Percentiles rank a stretch among this genome's conserved stretches.
These are phyloP conservation scores for Terana coerulea DNA, from an alignment of 768 basidiomycete species.

Conservation along the genomic window DNA sequence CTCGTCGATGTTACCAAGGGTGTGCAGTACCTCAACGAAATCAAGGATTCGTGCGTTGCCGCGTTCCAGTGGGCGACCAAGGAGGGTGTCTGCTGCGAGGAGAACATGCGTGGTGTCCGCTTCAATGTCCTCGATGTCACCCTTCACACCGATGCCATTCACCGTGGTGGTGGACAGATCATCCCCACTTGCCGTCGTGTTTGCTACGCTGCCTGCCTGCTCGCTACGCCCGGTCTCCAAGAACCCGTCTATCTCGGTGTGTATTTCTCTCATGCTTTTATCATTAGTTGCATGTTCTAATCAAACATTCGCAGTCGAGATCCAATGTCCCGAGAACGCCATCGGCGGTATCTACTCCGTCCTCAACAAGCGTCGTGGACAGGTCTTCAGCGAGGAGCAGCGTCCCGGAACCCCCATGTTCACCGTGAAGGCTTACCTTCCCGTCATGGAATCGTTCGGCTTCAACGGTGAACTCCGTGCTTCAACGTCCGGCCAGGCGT, in stretches of 20 bases:
- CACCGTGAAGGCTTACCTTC: slow-evolving; percentile 96
- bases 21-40: slow-evolving; percentile 98
- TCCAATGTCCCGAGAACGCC: slow-evolving; percentile 95
- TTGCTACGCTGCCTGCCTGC: slow-evolving; percentile 91
- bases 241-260: slow-evolving; percentile 93
- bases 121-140: slow-evolving; percentile 96
- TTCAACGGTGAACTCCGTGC: slow-evolving; percentile 96
- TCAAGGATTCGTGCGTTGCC: slow-evolving; percentile 99
- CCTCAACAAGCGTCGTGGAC: slow-evolving; percentile 95
- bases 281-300: slow-evolving; percentile 11
- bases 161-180: slow-evolving; percentile 98
- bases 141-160: slow-evolving; percentile 97
- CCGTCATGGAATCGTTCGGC: slow-evolving; percentile 90
- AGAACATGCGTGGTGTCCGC: slow-evolving; percentile 98
- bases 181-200: slow-evolving; percentile 97
- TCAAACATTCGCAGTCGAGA: slow-evolving; percentile 62
- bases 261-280: slow-evolving; percentile 17
- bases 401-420: slow-evolving; percentile 98
- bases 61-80: slow-evolving; percentile 99
- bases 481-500: slow-evolving; percentile 94
- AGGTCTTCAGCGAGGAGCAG: slow-evolving; percentile 98
- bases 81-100: slow-evolving; percentile 94
- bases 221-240: slow-evolving; percentile 88
- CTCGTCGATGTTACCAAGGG: slow-evolving; percentile 98
- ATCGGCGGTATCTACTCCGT: slow-evolving; percentile 96